A percentile compares a stretch with the other conserved stretches of the same genome.
Conservation (phyloP, 306 rosid species). For the Quercus alba region DNA sequence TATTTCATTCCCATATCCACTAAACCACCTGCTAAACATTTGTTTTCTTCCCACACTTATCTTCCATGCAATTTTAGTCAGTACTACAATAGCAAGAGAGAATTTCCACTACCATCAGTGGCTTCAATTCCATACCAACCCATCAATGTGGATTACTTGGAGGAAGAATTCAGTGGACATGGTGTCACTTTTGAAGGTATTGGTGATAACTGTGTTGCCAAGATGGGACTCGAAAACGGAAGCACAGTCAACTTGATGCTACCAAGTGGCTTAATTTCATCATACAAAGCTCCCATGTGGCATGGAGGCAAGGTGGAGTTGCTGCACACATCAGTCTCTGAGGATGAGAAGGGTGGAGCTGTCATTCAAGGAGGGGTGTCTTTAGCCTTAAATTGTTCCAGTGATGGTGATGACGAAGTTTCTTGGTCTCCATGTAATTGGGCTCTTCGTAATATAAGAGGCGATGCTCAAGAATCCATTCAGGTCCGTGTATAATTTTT, state of each 20-base stretch:
- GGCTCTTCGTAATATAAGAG: slow-evolving; percentile 52
- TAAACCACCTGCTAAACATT: slow-evolving; percentile 12
- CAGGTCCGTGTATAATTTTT: slow-evolving; percentile 40
- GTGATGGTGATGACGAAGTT: slow-evolving; percentile 14
- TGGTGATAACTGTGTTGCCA: slow-evolving; percentile 56
- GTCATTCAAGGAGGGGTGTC: slow-evolving; percentile 73
- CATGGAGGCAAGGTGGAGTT: slow-evolving; percentile 78
- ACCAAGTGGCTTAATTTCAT: slow-evolving; percentile 76
- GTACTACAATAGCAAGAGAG: slow-evolving; percentile 28
- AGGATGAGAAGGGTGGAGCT: slow-evolving; percentile 40
- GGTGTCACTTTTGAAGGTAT: slow-evolving; percentile 80
- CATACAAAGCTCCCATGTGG: slow-evolving; percentile 88
- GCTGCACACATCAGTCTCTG: slow-evolving; percentile 63
- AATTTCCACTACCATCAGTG: slow-evolving; percentile 36
- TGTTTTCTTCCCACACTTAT: slow-evolving; percentile 8
- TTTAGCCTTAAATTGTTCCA: slow-evolving; percentile 38
- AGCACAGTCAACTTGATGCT: slow-evolving; percentile 63
- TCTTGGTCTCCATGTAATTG: slow-evolving; percentile 63
- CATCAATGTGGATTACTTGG: slow-evolving; percentile 58
- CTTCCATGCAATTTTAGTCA: slow-evolving; percentile 1
- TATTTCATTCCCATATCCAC: slow-evolving; percentile 23
- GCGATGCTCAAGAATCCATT: slow-evolving; percentile 54
- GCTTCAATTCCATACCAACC: slow-evolving; percentile 76
- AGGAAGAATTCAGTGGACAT: slow-evolving; percentile 72
- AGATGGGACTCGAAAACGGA: slow-evolving; percentile 65